Percentiles rank a stretch among this genome's conserved stretches.
Evolutionary conservation across 805 yeast species (phyloP).

Genomic region (Pichia rugopelliculosa): DNA sequence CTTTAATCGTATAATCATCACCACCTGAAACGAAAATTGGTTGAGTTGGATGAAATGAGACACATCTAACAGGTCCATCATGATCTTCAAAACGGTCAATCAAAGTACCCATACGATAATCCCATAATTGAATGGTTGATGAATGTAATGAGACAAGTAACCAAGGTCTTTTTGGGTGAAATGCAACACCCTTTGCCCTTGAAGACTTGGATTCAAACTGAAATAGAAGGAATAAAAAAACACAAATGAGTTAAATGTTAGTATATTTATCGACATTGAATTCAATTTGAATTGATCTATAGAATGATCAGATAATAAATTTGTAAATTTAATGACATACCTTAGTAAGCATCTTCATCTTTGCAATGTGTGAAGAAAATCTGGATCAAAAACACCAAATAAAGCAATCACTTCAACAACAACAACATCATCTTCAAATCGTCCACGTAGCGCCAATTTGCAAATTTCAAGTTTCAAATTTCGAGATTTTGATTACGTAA

Average conservation of each 20-base stretch:
- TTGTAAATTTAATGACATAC: not conserved
- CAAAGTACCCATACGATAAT: constrained; percentile 97
- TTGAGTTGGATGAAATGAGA: constrained; percentile 96
- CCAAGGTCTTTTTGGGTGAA: constrained; percentile 97
- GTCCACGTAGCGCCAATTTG: not conserved
- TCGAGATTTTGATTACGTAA: not conserved
- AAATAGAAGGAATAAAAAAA: not conserved
- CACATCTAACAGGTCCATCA: constrained; percentile 95
- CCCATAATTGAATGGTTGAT: constrained; percentile 99
- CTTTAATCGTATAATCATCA: constrained; percentile 91
- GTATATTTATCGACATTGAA: not conserved
- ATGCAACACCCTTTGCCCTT: constrained; percentile 96
- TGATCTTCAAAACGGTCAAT: constrained; percentile 96
- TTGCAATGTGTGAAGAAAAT: not conserved
- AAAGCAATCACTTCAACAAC: not conserved
- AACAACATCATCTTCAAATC: not conserved
- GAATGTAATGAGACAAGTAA: constrained; percentile 92
- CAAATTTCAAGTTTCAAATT: not conserved
- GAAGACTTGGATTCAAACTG: constrained; percentile 67
- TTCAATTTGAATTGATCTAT: too few species aligned
- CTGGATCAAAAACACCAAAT: not conserved
- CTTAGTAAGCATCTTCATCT: constrained; percentile 53
- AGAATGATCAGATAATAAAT: not conserved
- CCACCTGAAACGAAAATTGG: constrained; percentile 96
- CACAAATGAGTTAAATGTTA: constrained; percentile 1